Evolutionary conservation across 441 rosid species (phyloP), one percentile per base, ranked within the genome.

Genomic region (Breynia disticha): DNA sequence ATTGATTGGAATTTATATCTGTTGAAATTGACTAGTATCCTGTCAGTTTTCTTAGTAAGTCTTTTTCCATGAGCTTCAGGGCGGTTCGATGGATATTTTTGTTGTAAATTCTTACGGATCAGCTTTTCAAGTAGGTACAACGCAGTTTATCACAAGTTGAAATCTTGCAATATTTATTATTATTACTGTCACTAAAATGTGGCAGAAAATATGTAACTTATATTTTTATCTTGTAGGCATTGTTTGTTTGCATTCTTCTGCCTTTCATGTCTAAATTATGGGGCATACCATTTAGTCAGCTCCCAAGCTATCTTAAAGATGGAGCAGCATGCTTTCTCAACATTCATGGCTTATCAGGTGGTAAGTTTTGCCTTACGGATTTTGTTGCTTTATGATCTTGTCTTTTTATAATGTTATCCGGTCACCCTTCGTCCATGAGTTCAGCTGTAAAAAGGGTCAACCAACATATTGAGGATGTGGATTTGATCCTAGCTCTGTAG

Each of bases 221-320:
- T 52, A 45, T 61, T 16, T 52, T 3, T 68, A 71, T 59, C 39
- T 70, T 59, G 55, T 75, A 89, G 95, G 90, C 91, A 48, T 41
- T 86, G 48, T 86, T 88, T 61, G 67, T 90, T 38, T 82, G 77
- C 66, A 75, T 86, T 66, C 87, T 90, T 51, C 84, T 86, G 46
- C 97, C 97, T 41, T 84, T 90, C 66, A 67, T 90, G 72, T 90
- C 97, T n/a, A 90, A 86, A 72, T 72, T 90, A 61, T 86, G 97
- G 97, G 97, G 95, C 13, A 64, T 90, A 56, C 97, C 97, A 13
- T 90, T 90, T 64, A 61, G 72, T 59, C 94, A 84, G 69, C 86
- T 90, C 63, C 90, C 94, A 5, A 79, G 55, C 74, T 90, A 90
- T 72, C 79, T 90, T 38, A 82, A 68, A 82, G 97, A 78, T 48